Evolutionary conservation across 2,329 filamentous ascomycete genomes (phyloP).

Genomic region (Fusarium camptoceras): DNA sequence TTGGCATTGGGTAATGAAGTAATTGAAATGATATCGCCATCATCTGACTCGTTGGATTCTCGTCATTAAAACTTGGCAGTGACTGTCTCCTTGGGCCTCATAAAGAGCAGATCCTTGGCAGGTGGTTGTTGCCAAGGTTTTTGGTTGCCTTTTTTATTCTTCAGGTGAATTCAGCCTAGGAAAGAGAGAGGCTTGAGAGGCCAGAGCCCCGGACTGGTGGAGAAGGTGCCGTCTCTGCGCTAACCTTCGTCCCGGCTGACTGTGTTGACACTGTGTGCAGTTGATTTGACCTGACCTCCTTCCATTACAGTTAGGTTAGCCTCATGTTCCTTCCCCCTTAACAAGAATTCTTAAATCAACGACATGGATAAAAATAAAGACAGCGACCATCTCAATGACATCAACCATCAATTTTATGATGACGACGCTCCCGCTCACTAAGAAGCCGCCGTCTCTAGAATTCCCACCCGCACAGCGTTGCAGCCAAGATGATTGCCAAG

Average conservation of each 20-base stretch:
- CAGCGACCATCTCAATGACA: neutral
- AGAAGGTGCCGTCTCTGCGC: constrained; percentile 1
- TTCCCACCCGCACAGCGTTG: constrained; percentile 11
- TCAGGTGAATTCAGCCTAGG: neutral
- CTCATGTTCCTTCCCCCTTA: neutral
- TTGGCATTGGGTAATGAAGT: neutral
- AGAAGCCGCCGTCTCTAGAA: constrained; percentile 7
- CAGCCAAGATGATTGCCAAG: constrained; percentile 37
- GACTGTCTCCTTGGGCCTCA: constrained; percentile 7
- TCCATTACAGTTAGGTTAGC: neutral
- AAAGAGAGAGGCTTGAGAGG: neutral
- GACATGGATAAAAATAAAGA: neutral
- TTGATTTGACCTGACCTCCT: neutral
- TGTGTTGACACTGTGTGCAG: neutral
- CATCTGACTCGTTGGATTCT: constrained; percentile 16
- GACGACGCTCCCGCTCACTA: constrained; percentile 6
- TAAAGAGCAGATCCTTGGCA: constrained; percentile 25
- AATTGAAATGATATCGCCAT: constrained; percentile 14
- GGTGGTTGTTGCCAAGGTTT: constrained; percentile 14
- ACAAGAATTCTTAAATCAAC: constrained; percentile 22
- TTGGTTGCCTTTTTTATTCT: constrained; percentile 6
- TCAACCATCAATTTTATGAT: constrained; percentile 2
- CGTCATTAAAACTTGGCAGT: constrained; percentile 10
- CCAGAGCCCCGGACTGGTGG: neutral
- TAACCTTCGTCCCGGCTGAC: neutral